phyloP scores from a whole-genome alignment of 305 asterid genomes.

The Solanum aculeatissimum region DNA sequence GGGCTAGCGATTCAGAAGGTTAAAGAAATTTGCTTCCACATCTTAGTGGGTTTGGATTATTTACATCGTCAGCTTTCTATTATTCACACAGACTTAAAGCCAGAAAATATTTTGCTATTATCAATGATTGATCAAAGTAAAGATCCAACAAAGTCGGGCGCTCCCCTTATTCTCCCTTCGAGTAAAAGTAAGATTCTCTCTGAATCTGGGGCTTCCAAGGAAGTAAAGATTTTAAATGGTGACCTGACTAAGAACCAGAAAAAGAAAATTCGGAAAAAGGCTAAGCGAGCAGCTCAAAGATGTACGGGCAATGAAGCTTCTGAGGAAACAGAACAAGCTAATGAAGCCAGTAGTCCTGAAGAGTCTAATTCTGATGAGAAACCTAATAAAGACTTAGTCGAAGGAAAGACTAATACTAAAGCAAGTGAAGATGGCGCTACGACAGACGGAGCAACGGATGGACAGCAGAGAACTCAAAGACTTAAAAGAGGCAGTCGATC shows the following conservation, averaged over 20 bases:
- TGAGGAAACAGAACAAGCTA: constrained; percentile 45
- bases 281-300: constrained; percentile 70
- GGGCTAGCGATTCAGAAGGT: constrained; percentile 83
- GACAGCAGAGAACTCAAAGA: constrained; percentile 30
- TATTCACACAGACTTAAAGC: constrained; percentile 96
- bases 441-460: constrained; percentile 24
- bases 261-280: constrained; percentile 65
- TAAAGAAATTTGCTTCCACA: constrained; percentile 78
- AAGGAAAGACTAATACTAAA: constrained; percentile 24
- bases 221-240: constrained; percentile 32
- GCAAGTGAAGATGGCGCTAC: constrained; percentile 24
- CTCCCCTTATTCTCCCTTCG: constrained; percentile 58
- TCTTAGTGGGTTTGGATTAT: constrained; percentile 86
- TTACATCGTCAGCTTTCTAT: constrained; percentile 87
- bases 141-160: constrained; percentile 64
- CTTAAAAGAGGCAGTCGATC: constrained; percentile 65
- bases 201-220: constrained; percentile 49
- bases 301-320: constrained; percentile 39
- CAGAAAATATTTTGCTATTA: constrained; percentile 75
- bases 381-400: constrained; percentile 22
- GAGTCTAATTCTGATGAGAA: constrained; percentile 35
- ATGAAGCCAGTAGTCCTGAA: constrained; percentile 54
- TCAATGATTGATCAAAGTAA: constrained; percentile 78
- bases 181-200: constrained; percentile 43
- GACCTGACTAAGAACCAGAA: constrained; percentile 88